A percentile compares a stretch with the other conserved stretches of the same genome.
These are phyloP conservation scores for Paraphaeosphaeria sporulosa DNA, from an alignment of 2,329 filamentous ascomycete genomes.

Conservation along the genomic window DNA sequence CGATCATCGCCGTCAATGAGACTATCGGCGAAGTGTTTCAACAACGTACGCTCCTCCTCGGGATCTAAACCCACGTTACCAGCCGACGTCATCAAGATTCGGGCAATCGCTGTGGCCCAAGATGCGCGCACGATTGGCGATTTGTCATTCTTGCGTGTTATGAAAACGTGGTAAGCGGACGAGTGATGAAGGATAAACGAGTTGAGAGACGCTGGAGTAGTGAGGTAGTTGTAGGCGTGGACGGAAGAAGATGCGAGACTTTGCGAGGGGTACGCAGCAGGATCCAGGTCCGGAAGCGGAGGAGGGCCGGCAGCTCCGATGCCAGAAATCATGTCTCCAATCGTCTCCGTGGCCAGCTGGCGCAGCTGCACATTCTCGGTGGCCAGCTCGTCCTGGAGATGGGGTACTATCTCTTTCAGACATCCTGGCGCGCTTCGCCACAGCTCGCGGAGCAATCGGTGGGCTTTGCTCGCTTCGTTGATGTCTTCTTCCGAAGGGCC, in stretches of 20 bases:
- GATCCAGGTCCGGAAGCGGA: conserved; percentile 74
- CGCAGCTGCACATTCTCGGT: conserved; percentile 89
- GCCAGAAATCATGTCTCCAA: conserved; percentile 93
- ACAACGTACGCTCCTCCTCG: conserved; percentile 78
- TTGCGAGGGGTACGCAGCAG: conserved; percentile 82
- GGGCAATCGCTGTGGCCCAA: conserved; percentile 84
- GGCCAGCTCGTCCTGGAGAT: conserved; percentile 88
- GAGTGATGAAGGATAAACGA: conserved; percentile 87
- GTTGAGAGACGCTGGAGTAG: conserved; percentile 83
- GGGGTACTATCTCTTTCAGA: conserved; percentile 90
- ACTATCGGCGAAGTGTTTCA: conserved; percentile 79
- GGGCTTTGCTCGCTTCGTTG: conserved; percentile 87
- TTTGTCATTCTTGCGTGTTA: conserved; percentile 87
- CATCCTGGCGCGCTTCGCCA: conserved; percentile 92
- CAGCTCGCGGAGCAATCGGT: conserved; percentile 86
- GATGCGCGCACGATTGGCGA: conserved; percentile 80
- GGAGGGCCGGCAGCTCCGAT: conserved; percentile 92
- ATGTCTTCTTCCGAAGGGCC: conserved; percentile 84
- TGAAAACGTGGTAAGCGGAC: conserved; percentile 80
- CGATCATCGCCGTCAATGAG: conserved; percentile 89
- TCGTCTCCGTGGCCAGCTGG: conserved; percentile 87
- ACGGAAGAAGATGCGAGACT: conserved; percentile 56
- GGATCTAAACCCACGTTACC: conserved; percentile 87
- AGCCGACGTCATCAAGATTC: conserved; percentile 89
- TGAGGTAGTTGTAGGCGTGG: conserved; percentile 67